Evolutionary conservation across 306 rosid genomes (phyloP).

Genomic region (Cucumis melo): DNA sequence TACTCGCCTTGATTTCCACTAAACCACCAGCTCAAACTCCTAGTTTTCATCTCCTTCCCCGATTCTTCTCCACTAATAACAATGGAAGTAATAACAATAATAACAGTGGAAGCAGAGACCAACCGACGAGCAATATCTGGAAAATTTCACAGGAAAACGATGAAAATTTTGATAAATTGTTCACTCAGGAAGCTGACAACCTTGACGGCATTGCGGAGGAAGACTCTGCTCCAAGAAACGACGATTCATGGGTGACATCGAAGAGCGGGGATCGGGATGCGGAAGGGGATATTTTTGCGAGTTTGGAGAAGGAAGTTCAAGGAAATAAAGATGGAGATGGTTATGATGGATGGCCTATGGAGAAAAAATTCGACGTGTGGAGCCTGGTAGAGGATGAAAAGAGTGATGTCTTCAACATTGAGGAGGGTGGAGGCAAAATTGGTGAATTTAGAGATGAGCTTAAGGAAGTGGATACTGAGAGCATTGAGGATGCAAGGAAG

Average conservation of each 20-base stretch:
- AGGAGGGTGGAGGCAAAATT: slow-evolving; percentile 12
- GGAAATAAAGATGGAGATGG: slow-evolving; percentile 12
- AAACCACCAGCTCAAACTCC: slow-evolving; percentile 16
- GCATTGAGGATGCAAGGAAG: slow-evolving; percentile 8
- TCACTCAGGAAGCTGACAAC: slow-evolving; percentile 19
- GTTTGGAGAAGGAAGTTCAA: slow-evolving; percentile 12
- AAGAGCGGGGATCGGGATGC: slow-evolving; percentile 25
- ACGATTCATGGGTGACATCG: slow-evolving; percentile 27
- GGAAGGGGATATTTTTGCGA: slow-evolving; percentile 27
- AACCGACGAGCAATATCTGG: slow-evolving; percentile 23
- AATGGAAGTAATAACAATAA: slow-evolving; percentile 1
- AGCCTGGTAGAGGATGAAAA: slow-evolving; percentile 38
- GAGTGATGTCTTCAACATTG: slow-evolving; percentile 26
- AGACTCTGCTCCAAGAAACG: background rate
- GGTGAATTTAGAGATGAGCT: slow-evolving; percentile 8
- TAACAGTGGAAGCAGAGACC: slow-evolving; percentile 22
- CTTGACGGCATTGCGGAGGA: slow-evolving; percentile 3
- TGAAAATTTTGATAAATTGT: slow-evolving; percentile 29
- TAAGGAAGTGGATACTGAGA: background rate
- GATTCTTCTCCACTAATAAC: slow-evolving; percentile 32
- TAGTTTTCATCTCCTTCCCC: slow-evolving; percentile 10
- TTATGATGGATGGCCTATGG: slow-evolving; percentile 19
- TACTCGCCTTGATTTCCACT: slow-evolving; percentile 25
- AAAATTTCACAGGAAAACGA: slow-evolving; percentile 29
- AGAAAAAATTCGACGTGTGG: slow-evolving; percentile 32